Evolutionary conservation across 345 rosid species (phyloP), one percentile per base, ranked within the genome.

Genomic region (Orychophragmus violaceus): DNA sequence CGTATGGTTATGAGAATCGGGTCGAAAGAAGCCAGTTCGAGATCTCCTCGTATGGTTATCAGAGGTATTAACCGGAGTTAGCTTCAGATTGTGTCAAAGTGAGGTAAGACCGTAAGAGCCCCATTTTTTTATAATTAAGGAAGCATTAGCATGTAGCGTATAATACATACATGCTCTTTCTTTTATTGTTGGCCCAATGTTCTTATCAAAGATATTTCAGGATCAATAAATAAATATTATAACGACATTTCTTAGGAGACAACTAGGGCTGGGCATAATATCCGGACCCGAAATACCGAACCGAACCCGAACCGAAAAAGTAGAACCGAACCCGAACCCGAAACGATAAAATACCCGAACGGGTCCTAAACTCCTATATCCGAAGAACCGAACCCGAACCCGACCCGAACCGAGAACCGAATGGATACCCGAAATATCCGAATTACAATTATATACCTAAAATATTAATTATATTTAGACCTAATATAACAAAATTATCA

Each of bases 1-100:
- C 96, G 1, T 83, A 88, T 0, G 72, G 80, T 27, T 3, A 55
- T 6, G 77, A 74, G 44, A 62, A 67, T 55, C 18, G 50, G 13
- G 17, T 1, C 5, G 61, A 32, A n/a, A 63, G 55, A 69, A 69
- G 3, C 12, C 66, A 64, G 21, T 62, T 64, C 10, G 71, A 75
- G 41, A 41, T 62, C 29, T 48, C 65, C 0, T 61, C 72, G 1
- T 75, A 63, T 56, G 74, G 71, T 49, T 62, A 75, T 55, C 65
- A 14, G 49, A 68, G 42, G 11, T 68, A 61, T 18, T 66, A 52
- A 66, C 25, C 25, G 41, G 33, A 51, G 36, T 60, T 61, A 4
- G 23, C 36, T 18, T 23, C 54, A 28, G 11, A 42, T n/a, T 62
- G 19, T 54, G 49, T 25, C 32, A 17, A 25, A 5, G 32, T 54